Evolutionary conservation across 805 yeast species (phyloP).

Genomic region (Sugiyamaella marilandica): DNA sequence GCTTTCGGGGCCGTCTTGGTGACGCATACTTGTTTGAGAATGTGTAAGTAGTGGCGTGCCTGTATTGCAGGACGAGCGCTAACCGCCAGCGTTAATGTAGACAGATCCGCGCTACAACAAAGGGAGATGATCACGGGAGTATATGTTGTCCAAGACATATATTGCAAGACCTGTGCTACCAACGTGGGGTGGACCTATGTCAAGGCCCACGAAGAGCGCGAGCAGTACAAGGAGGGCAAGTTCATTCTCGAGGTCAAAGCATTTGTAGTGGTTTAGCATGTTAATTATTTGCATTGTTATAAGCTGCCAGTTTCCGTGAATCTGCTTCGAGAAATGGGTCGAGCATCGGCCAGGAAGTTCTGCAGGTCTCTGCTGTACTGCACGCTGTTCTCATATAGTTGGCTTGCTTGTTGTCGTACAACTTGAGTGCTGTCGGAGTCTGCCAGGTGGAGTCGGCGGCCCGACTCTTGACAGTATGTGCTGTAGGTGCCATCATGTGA

Average conservation of each 20-base stretch:
- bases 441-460: too few relatives aligned
- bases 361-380: neutral
- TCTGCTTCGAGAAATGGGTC: conserved; percentile 13
- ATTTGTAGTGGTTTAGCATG: conserved; percentile 16
- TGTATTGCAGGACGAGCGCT: neutral
- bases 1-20: conserved; percentile 54
- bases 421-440: neutral
- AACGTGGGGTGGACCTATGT: conserved; percentile 64
- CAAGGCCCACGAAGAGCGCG: conserved; percentile 41
- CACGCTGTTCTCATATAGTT: neutral
- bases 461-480: too few relatives aligned
- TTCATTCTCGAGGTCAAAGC: conserved; percentile 47
- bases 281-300: neutral
- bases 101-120: conserved; percentile 35
- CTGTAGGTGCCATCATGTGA: too few relatives aligned
- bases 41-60: conserved; percentile 31
- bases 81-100: conserved; percentile 37
- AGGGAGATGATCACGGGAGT: conserved; percentile 57
- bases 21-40: conserved; percentile 50
- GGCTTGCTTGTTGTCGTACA: neutral
- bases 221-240: conserved; percentile 58
- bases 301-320: conserved; percentile 19
- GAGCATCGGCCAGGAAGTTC: conserved; percentile 1
- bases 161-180: conserved; percentile 50
- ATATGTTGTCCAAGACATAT: conserved; percentile 52